phyloP scores from a whole-genome alignment of 805 yeast species.

The Saturnispora silvae region DNA sequence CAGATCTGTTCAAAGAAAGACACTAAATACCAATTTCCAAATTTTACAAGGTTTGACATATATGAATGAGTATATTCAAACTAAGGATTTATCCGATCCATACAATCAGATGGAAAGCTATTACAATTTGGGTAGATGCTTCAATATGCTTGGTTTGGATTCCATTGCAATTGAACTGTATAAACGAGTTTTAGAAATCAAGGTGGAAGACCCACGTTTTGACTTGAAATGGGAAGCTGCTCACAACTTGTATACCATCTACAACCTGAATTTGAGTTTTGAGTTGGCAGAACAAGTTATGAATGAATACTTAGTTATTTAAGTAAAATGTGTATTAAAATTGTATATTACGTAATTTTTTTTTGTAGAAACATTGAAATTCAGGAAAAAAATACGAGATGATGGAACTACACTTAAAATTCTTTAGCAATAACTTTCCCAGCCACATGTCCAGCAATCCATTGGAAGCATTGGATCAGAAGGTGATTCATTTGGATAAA shows the following conservation, averaged over 20 bases:
- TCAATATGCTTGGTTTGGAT: conserved; percentile 71
- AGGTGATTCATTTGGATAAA: conserved; percentile 5
- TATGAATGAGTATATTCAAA: conserved; percentile 56
- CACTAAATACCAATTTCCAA: conserved; percentile 78
- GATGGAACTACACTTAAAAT: too few species aligned
- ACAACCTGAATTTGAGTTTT: conserved; percentile 64
- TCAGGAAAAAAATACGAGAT: too few species aligned
- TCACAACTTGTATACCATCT: conserved; percentile 68
- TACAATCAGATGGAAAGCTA: conserved; percentile 65
- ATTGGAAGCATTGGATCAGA: too few species aligned
- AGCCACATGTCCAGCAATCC: too few species aligned
- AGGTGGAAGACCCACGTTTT: conserved; percentile 31
- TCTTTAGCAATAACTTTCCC: too few species aligned
- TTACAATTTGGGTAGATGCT: conserved; percentile 76
- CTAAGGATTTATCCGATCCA: conserved; percentile 25
- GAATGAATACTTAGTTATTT: conserved; percentile 43
- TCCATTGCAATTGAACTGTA: conserved; percentile 68
- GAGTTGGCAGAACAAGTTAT: conserved; percentile 52
- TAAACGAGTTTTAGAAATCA: conserved; percentile 46
- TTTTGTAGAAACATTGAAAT: too few species aligned
- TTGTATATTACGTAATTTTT: neutral
- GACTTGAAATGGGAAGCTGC: conserved; percentile 75
- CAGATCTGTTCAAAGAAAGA: conserved; percentile 83
- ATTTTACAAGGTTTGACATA: conserved; percentile 79
- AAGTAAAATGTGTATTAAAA: too few species aligned